Base-by-base conservation (phyloP, 176 grass and related monocot species). In the Ensete glaucum region DNA sequence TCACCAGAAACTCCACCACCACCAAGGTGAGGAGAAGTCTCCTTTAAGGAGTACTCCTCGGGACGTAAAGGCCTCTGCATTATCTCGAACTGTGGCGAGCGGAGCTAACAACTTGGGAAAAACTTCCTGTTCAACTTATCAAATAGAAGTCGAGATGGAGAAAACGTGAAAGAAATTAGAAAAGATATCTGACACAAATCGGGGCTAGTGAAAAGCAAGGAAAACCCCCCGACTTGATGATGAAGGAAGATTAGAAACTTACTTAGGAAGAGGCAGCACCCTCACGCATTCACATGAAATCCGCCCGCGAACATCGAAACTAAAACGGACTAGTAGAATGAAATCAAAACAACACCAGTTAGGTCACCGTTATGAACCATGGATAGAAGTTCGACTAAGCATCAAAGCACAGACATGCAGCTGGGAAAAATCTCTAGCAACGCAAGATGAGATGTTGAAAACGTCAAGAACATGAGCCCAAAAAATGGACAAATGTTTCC, bases 11-110 rank as follows among this genome's bases (percentile, higher is more conserved):
- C 74, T 50, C 80, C 80, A 52, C 77, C 82, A 19, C 88, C 88
- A 5, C 84, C 88, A 55, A 91, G 82, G n/a, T 74, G 78, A 24
- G 89, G 82, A 11, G 60, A 49, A 0, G 82, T 87, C 58, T 85
- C 82, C 73, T 81, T 91, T 62, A 87, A 79, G 50, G 67, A 75
- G 73, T 80, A 91, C 67, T 87, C 88, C 79, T 87, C 80, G 0
- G 76, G 76, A 1, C 58, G 72, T 43, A 65, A 74, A 57, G 78
- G 69, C 29, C 65, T 84, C 84, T 87, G 88, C 88, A 87, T 87
- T 75, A 83, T 87, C 58, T 75, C 19, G 22, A 49, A 25, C 52
- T 77, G 49, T 50, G 21, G 57, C 22, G 13, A 69, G 54, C 15
- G 1, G 14, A 11, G 17, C 23, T 56, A 65, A 70, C 48, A 60